phyloP scores from a whole-genome alignment of 2,329 filamentous ascomycete genomes.

The Ascochyta pisi region DNA sequence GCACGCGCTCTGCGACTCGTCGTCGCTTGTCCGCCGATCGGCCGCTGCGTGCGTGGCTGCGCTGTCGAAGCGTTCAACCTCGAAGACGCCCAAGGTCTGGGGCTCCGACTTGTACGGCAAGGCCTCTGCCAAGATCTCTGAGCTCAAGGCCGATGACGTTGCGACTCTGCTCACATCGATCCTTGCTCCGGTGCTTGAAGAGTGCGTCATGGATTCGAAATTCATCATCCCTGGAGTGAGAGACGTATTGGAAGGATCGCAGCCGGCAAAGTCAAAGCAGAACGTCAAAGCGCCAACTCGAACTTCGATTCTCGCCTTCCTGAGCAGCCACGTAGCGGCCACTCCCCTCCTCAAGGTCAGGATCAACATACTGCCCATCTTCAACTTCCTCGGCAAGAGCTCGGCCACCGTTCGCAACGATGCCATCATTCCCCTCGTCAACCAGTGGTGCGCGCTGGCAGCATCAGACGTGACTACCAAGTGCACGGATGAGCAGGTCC shows the following conservation, averaged over 20 bases:
- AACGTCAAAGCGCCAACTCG: constrained; percentile 67
- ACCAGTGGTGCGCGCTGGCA: constrained; percentile 69
- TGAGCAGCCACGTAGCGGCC: constrained; percentile 73
- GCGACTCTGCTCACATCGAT: constrained; percentile 66
- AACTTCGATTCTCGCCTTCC: constrained; percentile 70
- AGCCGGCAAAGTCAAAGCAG: constrained; percentile 35
- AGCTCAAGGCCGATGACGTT: constrained; percentile 66
- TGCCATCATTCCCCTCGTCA: constrained; percentile 76
- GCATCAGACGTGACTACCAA: constrained; percentile 59
- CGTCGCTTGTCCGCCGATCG: constrained; percentile 76
- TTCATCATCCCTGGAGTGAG: constrained; percentile 72
- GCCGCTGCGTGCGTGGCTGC: constrained; percentile 68
- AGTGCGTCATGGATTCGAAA: constrained; percentile 79
- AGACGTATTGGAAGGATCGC: constrained; percentile 64
- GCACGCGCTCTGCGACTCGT: constrained; percentile 75
- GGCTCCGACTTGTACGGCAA: constrained; percentile 65
- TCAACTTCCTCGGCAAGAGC: constrained; percentile 75
- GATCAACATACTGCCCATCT: constrained; percentile 70
- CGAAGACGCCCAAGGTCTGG: constrained; percentile 30
- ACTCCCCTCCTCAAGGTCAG: constrained; percentile 76
- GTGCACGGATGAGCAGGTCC: constrained; percentile 59
- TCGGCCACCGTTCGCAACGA: constrained; percentile 76
- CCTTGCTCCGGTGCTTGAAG: constrained; percentile 79
- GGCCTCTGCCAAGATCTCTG: constrained; percentile 56
- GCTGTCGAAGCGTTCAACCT: constrained; percentile 26